A percentile compares a stretch with the other conserved stretches of the same genome.
These are phyloP conservation scores for Pleurotus ostreatus DNA, from an alignment of 768 basidiomycete species.

Conservation along the genomic window DNA sequence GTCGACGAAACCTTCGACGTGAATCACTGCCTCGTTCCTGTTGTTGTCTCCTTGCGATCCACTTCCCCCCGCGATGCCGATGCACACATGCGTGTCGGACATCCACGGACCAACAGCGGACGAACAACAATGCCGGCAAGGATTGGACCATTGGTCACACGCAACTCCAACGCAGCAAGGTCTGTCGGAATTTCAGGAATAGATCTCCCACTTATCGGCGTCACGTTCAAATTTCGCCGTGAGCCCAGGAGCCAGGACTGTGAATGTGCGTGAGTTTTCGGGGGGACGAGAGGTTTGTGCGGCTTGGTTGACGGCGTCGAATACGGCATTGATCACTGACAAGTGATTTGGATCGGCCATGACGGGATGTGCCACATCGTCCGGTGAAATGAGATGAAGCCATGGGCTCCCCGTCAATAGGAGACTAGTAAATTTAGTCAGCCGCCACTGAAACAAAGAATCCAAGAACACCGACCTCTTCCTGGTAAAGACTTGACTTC, in stretches of 20 bases:
- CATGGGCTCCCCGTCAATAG: constrained; percentile 27
- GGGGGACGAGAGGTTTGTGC: constrained; percentile 19
- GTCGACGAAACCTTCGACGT: constrained; percentile 42
- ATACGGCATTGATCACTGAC: constrained; percentile 20
- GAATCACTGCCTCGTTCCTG: constrained; percentile 31
- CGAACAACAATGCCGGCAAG: constrained; percentile 44
- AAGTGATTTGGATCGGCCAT: constrained; percentile 15
- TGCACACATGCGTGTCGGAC: constrained; percentile 26
- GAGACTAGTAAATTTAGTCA: constrained; percentile 22
- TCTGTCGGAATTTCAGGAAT: constrained; percentile 27
- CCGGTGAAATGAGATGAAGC: constrained; percentile 23
- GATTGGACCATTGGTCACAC: constrained; percentile 19
- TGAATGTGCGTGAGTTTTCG: constrained; percentile 38
- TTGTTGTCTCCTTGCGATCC: constrained; percentile 28
- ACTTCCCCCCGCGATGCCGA: constrained; percentile 25
- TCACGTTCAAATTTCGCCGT: constrained; percentile 27
- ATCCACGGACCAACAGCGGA: constrained; percentile 38
- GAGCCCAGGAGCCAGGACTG: constrained; percentile 43
- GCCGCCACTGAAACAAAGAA: background rate
- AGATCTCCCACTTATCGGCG: constrained; percentile 20
- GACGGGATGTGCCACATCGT: constrained; percentile 29
- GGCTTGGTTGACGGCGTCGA: constrained; percentile 22
- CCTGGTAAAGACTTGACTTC: constrained; percentile 31
- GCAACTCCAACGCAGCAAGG: constrained; percentile 25
- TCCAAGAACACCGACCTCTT: constrained; percentile 29